Conservation (phyloP, 805 yeast species). For the Wickerhamomyces chaumierensis region DNA sequence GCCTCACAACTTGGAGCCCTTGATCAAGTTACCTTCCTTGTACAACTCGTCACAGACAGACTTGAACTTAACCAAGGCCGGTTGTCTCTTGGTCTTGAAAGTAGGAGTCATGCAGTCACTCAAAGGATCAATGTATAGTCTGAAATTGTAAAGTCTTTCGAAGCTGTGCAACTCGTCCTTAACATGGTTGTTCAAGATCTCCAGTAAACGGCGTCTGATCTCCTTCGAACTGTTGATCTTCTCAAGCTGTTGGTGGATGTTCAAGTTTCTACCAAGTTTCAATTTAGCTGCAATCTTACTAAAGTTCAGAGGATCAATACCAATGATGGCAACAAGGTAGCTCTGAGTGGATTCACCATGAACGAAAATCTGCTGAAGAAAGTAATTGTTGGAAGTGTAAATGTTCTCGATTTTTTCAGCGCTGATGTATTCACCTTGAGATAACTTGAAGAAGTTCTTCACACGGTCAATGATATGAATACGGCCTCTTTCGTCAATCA, state of each 20-base stretch:
- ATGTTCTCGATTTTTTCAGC: slow-evolving; percentile 65
- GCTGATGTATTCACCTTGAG: slow-evolving; percentile 61
- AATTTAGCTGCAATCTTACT: slow-evolving; percentile 6
- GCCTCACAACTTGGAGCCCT: background rate
- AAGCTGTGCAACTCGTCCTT: slow-evolving; percentile 38
- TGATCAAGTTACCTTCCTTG: slow-evolving; percentile 29
- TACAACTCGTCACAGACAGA: slow-evolving; percentile 32
- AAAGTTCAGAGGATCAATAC: slow-evolving; percentile 33
- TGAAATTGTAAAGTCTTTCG: slow-evolving; percentile 48
- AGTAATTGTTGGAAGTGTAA: slow-evolving; percentile 42
- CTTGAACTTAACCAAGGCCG: slow-evolving; percentile 33
- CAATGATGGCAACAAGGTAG: slow-evolving; percentile 42
- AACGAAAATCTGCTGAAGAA: slow-evolving; percentile 41
- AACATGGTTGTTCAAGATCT: slow-evolving; percentile 28
- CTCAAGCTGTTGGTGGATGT: slow-evolving; percentile 6
- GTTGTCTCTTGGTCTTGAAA: slow-evolving; percentile 37
- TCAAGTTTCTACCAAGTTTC: slow-evolving; percentile 2
- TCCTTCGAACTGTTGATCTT: slow-evolving; percentile 8
- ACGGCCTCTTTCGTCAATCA: slow-evolving; percentile 31
- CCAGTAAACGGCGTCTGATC: slow-evolving; percentile 21
- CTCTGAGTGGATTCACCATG: slow-evolving; percentile 56
- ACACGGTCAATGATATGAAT: slow-evolving; percentile 43
- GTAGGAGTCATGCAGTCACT: slow-evolving; percentile 62
- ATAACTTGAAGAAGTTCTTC: slow-evolving; percentile 51
- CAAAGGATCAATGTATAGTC: slow-evolving; percentile 46